Evolutionary conservation across 1,284 basidiomycete genomes (phyloP), one percentile per base, ranked within the genome.

Genomic region (Sanguinoderma infundibulare): DNA sequence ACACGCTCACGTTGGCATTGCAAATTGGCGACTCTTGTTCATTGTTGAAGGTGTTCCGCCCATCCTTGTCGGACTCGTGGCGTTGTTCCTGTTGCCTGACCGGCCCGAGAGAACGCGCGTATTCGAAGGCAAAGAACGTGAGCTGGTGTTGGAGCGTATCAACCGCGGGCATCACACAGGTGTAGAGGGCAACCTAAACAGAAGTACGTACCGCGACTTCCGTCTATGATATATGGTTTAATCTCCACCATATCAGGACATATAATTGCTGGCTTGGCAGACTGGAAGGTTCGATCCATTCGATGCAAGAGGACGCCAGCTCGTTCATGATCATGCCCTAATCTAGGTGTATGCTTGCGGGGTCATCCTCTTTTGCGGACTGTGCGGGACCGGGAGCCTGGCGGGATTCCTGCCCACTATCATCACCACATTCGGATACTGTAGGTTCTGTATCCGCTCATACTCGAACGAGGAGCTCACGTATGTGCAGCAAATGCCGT

Each of bases 321-420:
- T 17, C 10, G 1, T 24, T 42, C 39, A 32, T 15, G 36, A 17
- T 30, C 54, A 40, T 42, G 17, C 47, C 44, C 17, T 42, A 14
- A 4, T 12, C 32, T 38, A 89, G 87, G 78, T 89, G 20, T 90
- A 90, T 64, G 65, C 77, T 7, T 87, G 81, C 22, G 87, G 88
- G 0, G 75, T 86, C n/a, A 84, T 90, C 52, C 92, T 90, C 73
- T 92, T 92, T 64, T 91, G 90, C 28, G 79, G 92, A 61, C 96
- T 96, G 73, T 84, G 88, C 57, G 88, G 89, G 1, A 79, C 95
- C 2, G 90, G 91, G 9, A 90, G 89, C 2, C 89, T 92, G 46
- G 87, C 89, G 2, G 94, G 92, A 0, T 96, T 95, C 77, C 77
- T 95, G 24, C 94, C 94, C 0, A 95, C 93, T 0, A 94, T 95